Conservation (phyloP, 2,329 filamentous ascomycete genomes). For the Lasiodiplodia sp. region DNA sequence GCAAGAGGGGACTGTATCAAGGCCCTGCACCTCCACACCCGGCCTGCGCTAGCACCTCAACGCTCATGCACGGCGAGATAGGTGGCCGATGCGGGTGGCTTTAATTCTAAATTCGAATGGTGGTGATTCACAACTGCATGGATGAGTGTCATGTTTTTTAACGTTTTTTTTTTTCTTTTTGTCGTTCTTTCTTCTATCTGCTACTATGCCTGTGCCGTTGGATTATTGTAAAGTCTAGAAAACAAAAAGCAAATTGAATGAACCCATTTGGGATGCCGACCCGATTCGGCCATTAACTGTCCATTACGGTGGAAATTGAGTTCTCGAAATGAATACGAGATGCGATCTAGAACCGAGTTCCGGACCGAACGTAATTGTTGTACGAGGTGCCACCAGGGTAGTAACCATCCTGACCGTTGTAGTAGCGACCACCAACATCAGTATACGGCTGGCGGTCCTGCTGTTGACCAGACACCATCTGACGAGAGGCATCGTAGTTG, state of each 20-base stretch:
- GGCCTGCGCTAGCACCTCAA: slow-evolving; percentile 9
- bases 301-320: slow-evolving; percentile 8
- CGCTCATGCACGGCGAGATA: slow-evolving; percentile 17
- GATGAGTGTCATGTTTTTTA: neutral
- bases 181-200: slow-evolving; percentile 23
- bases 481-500: slow-evolving; percentile 13
- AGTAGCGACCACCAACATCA: slow-evolving; percentile 21
- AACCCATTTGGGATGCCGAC: neutral
- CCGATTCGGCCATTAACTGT: neutral
- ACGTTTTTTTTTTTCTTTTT: slow-evolving; percentile 3
- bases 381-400: neutral
- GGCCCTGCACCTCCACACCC: slow-evolving; percentile 16
- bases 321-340: slow-evolving; percentile 6
- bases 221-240: neutral
- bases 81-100: slow-evolving; percentile 6
- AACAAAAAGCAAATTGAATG: neutral
- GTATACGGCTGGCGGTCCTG: slow-evolving; percentile 14
- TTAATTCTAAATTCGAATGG: neutral
- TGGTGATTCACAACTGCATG: neutral
- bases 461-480: neutral
- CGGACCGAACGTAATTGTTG: neutral
- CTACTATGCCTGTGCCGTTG: neutral
- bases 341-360: neutral
- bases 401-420: slow-evolving; percentile 21
- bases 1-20: neutral